Evolutionary conservation across 176 grass and related monocot species (phyloP), one percentile per base, ranked within the genome.

Genomic region (Guadua angustifolia): DNA sequence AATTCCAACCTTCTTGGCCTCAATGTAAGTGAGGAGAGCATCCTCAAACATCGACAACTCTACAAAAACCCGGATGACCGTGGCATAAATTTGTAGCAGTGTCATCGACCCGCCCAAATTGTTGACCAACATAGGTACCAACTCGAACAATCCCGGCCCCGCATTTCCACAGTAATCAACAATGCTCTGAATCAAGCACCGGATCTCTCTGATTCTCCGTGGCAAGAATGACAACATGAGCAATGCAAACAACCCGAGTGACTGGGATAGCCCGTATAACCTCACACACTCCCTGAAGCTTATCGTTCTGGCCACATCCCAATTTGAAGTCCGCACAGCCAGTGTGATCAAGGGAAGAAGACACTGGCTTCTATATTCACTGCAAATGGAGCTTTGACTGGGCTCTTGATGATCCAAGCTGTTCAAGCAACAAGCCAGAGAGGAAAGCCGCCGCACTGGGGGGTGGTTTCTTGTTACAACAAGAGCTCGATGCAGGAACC

Each of bases 71-170:
- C 79, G 65, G 17, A 94, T 88, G 42, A 73, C 55, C 36, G 51
- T 64, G 16, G 72, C 86, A 86, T 97, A 91, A 43, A 86, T 82
- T 81, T 94, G 75, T 42, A 94, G 80, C 70, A 94, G 81, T 43
- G 77, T 90, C 80, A 88, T 69, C 19, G 76, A 63, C 42, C 83
- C 74, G 18, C 85, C 66, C 83, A 90, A 86, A 60, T 71, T 69
- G 29, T 62, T 72, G 45, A 88, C 74, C 74, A 97, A 42, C 58
- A 79, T 71, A 66, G 50, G 78, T 42, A 87, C 79, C 69, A 94
- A 76, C 61, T 68, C 69, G 39, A 97, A 94, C 75, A 97, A 72
- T 18, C 71, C 69, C 1, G 78, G 73, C 13, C 83, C 81, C 0
- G 46, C 88, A 91, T 85, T 89, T 86, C 67, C 75, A 71, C 86